Evolutionary conservation across 225 moss, liverwort and hornwort species (phyloP).

Genomic region (Polytrichum formosum): DNA sequence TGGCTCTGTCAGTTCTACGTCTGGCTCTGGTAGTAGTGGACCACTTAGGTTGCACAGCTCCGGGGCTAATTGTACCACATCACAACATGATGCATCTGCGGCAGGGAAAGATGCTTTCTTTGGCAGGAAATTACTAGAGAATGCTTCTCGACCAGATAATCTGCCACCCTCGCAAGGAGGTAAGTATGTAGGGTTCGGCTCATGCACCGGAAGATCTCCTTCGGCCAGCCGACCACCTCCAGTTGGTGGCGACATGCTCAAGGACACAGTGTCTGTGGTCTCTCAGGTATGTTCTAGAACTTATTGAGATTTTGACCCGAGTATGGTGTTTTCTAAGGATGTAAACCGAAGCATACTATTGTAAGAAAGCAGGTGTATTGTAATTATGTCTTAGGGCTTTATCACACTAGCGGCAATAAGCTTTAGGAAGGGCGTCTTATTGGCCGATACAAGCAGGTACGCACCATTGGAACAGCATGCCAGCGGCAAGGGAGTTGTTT

Average conservation of each 20-base stretch:
- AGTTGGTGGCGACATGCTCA: constrained; percentile 79
- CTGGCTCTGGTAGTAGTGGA: constrained; percentile 40
- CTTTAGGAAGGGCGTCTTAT: too few relatives aligned
- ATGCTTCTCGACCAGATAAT: constrained; percentile 76
- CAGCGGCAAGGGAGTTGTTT: too few relatives aligned
- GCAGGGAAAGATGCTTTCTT: constrained; percentile 76
- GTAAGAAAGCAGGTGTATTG: too few relatives aligned
- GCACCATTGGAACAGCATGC: too few relatives aligned
- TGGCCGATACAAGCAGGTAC: too few relatives aligned
- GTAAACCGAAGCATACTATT: too few relatives aligned
- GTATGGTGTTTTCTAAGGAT: too few relatives aligned
- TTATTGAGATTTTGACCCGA: too few relatives aligned
- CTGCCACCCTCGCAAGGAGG: constrained; percentile 97
- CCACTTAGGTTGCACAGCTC: constrained; percentile 72
- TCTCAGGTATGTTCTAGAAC: constrained; percentile 49
- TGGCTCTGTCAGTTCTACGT: constrained; percentile 63
- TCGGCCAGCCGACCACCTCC: constrained; percentile 41
- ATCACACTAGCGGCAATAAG: too few relatives aligned
- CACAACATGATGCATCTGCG: constrained; percentile 80
- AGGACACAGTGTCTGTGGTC: constrained; percentile 81
- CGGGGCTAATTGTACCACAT: constrained; percentile 65
- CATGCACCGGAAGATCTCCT: constrained; percentile 68
- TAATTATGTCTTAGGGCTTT: too few relatives aligned
- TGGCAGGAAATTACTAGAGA: constrained; percentile 79
- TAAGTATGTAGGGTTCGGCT: constrained; percentile 97